These are phyloP conservation scores for Harringtonia aguacate DNA, from an alignment of 2,329 filamentous ascomycete genomes.

Conservation along the genomic window DNA sequence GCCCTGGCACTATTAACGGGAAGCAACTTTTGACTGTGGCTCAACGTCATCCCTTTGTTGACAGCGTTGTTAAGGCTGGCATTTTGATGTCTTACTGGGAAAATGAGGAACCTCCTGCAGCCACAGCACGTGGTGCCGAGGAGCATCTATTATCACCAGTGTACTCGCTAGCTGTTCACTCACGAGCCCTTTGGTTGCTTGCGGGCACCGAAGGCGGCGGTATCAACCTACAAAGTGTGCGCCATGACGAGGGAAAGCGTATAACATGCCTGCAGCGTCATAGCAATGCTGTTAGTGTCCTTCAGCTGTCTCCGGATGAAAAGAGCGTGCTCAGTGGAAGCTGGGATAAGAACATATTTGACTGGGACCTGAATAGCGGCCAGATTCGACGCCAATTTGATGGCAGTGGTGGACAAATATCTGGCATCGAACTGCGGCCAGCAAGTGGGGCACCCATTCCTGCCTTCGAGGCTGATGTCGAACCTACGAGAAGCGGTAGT, in stretches of 20 bases:
- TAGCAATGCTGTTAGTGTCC: conserved; percentile 81
- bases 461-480: conserved; percentile 49
- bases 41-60: conserved; percentile 92
- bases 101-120: conserved; percentile 64
- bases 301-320: conserved; percentile 76
- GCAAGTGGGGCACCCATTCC: conserved; percentile 66
- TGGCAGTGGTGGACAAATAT: conserved; percentile 73
- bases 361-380: conserved; percentile 92
- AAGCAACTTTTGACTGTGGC: conserved; percentile 90
- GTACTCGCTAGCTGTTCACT: conserved; percentile 87
- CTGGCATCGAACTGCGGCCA: conserved; percentile 76
- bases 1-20: conserved; percentile 86
- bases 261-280: conserved; percentile 75
- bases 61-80: conserved; percentile 91
- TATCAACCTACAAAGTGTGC: conserved; percentile 87
- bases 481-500: conserved; percentile 48
- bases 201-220: conserved; percentile 83
- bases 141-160: conserved; percentile 72
- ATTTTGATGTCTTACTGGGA: conserved; percentile 97
- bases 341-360: conserved; percentile 90
- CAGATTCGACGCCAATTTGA: conserved; percentile 65
- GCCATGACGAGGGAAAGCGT: conserved; percentile 88
- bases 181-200: conserved; percentile 80
- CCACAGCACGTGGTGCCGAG: conserved; percentile 33
- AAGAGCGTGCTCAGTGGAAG: conserved; percentile 80